Evolutionary conservation across 768 basidiomycete species (phyloP), one percentile per base, ranked within the genome.

Genomic region (Boletus rex-veris): DNA sequence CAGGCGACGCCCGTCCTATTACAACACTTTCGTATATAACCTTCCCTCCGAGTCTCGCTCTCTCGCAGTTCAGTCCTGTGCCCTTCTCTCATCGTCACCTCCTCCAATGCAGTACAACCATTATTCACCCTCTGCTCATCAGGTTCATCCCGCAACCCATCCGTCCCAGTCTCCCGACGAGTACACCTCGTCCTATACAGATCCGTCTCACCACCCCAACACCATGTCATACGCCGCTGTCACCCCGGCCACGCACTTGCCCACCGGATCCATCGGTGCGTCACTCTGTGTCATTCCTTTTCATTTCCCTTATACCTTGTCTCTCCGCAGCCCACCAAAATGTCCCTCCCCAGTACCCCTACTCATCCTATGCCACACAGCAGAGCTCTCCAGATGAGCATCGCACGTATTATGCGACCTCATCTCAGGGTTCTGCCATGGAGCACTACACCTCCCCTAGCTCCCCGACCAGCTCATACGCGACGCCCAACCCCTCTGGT

Each of bases 11-110:
- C 69, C 69, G 54, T 60, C 59, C 63, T 61, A 69, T 64, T 65
- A 72, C 63, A 64, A 58, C 60, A 57, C 60, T 71, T 64, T 68
- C 63, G 56, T 70, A 70, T 70, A 70, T 68, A 70, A 72, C 56
- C 58, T 47, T 53, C 49, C 49, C 54, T 49, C 48, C 48, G 42
- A 58, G 38, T 26, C 45, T 53, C 48, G 28, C 46, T 52, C 53
- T 52, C 53, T 56, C 33, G 53, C 48, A 54, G 40, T 45, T 37
- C 58, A 48, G 35, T 49, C 55, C 38, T 39, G 9, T 37, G 24
- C 43, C 45, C 53, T 51, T 47, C 47, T 16, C 40, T 45, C 26
- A 15, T 2, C 7, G 12, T 18, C 36, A 15, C 48, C 18, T 16
- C 48, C 48, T 30, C 57, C 51, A 38, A 72, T 70, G 70, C 70